A percentile compares a stretch with the other conserved stretches of the same genome.
Conservation (phyloP, 2,329 filamentous ascomycete species). For the Venturia carpophila region DNA sequence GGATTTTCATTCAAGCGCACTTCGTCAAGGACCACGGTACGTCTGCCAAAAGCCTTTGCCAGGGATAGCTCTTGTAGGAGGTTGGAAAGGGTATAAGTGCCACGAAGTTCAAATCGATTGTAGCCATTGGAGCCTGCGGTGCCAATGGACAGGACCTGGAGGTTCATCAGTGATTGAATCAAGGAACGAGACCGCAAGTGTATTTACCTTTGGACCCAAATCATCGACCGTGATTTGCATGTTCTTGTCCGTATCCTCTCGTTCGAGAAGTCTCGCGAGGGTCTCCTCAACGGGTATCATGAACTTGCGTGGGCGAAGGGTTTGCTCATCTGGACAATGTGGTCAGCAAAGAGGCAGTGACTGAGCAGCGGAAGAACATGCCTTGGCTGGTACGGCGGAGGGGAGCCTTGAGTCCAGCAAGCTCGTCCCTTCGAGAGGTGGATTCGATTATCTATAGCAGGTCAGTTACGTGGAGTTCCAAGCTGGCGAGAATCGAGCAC, state of each 20-base stretch:
- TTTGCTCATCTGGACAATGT: constrained; percentile 57
- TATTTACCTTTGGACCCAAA: constrained; percentile 71
- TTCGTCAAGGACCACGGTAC: constrained; percentile 86
- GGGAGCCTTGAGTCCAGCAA: constrained; percentile 19
- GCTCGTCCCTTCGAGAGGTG: constrained; percentile 19
- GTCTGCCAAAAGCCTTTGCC: constrained; percentile 82
- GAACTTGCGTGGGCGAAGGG: constrained; percentile 65
- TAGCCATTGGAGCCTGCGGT: constrained; percentile 80
- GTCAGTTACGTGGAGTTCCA: not conserved
- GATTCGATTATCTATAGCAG: constrained; percentile 20
- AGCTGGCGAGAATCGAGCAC: constrained; percentile 23
- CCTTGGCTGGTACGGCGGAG: constrained; percentile 28
- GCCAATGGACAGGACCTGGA: constrained; percentile 68
- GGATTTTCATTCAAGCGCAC: constrained; percentile 91
- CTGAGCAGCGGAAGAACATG: constrained; percentile 20
- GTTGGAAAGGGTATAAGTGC: constrained; percentile 96
- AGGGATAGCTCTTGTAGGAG: constrained; percentile 89
- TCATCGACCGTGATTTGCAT: constrained; percentile 98
- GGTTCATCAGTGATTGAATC: constrained; percentile 24
- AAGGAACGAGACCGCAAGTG: constrained; percentile 13
- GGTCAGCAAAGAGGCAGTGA: not conserved
- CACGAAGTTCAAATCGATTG: constrained; percentile 83
- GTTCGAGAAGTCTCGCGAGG: constrained; percentile 65
- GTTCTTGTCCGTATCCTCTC: constrained; percentile 90
- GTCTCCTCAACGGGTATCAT: constrained; percentile 81